Conservation (phyloP, 2,329 filamentous ascomycete species). For the Podosphaera fusca region DNA sequence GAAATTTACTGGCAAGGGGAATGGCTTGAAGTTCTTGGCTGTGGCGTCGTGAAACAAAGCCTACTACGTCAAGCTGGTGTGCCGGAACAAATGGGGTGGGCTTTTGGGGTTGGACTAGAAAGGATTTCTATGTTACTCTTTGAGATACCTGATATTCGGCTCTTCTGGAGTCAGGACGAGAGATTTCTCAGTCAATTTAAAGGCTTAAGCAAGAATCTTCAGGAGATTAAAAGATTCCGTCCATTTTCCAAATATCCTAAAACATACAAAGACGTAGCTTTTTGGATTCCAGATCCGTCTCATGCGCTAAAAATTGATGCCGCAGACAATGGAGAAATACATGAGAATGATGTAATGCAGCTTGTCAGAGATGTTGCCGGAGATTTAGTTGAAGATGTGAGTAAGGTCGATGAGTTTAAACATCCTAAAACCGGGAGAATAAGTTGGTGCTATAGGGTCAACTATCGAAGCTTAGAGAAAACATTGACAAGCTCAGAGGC, state of each 20-base stretch:
- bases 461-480: slow-evolving; percentile 77
- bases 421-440: slow-evolving; percentile 66
- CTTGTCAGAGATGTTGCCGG: slow-evolving; percentile 65
- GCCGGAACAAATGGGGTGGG: slow-evolving; percentile 64
- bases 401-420: slow-evolving; percentile 62
- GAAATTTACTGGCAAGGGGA: slow-evolving; percentile 87
- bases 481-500: slow-evolving; percentile 70
- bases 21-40: slow-evolving; percentile 93
- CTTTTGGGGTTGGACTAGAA: slow-evolving; percentile 84
- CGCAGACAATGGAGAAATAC: slow-evolving; percentile 29
- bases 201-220: slow-evolving; percentile 29
- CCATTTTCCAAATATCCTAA: slow-evolving; percentile 83
- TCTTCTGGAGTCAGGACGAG: slow-evolving; percentile 78
- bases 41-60: slow-evolving; percentile 66
- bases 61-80: slow-evolving; percentile 58
- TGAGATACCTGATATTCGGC: slow-evolving; percentile 81
- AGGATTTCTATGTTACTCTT: slow-evolving; percentile 95
- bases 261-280: slow-evolving; percentile 80
- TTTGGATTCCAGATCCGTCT: slow-evolving; percentile 45
- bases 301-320: slow-evolving; percentile 25
- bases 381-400: slow-evolving; percentile 71
- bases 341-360: slow-evolving; percentile 97
- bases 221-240: slow-evolving; percentile 38
- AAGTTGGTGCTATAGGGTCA: slow-evolving; percentile 81
- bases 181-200: slow-evolving; percentile 76